Evolutionary conservation across 345 rosid species (phyloP).

Genomic region (Cardamine chenopodiifolia): DNA sequence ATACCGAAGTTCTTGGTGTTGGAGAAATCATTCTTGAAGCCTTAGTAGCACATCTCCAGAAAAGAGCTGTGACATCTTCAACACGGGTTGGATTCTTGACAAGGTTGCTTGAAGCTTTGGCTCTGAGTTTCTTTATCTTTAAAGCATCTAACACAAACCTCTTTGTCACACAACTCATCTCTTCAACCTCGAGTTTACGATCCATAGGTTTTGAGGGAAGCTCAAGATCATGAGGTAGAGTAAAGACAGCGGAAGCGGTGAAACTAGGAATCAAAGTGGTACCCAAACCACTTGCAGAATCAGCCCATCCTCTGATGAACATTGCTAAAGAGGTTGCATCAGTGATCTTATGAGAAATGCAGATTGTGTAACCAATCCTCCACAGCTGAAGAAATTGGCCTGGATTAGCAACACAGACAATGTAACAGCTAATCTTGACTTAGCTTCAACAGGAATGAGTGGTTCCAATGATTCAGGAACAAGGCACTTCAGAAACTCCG

Average conservation of each 20-base stretch:
- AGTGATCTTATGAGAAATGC: conserved; percentile 49
- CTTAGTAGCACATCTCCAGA: conserved; percentile 41
- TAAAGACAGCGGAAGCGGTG: conserved; percentile 44
- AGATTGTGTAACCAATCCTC: conserved; percentile 49
- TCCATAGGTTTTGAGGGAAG: conserved; percentile 21
- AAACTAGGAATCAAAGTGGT: conserved; percentile 42
- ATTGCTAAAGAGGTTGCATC: conserved; percentile 48
- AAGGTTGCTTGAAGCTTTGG: conserved; percentile 37
- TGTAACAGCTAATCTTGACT: conserved; percentile 31
- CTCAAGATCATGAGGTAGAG: conserved; percentile 11
- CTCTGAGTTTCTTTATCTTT: conserved; percentile 44
- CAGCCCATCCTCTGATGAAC: conserved; percentile 52
- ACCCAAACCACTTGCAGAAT: conserved; percentile 22
- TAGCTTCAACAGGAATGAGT: conserved; percentile 46
- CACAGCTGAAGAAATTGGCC: conserved; percentile 48
- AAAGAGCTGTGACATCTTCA: conserved; percentile 42
- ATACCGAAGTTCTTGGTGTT: conserved; percentile 21
- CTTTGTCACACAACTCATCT: conserved; percentile 28
- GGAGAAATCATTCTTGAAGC: conserved; percentile 29
- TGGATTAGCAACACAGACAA: conserved; percentile 46
- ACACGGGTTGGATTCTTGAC: conserved; percentile 45
- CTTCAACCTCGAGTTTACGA: conserved; percentile 19
- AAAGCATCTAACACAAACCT: conserved; percentile 54
- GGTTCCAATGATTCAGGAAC: conserved; percentile 34
- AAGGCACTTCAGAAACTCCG: conserved; percentile 34